Conservation (phyloP, 805 yeast genomes). For the Saccharomycopsis vini region DNA sequence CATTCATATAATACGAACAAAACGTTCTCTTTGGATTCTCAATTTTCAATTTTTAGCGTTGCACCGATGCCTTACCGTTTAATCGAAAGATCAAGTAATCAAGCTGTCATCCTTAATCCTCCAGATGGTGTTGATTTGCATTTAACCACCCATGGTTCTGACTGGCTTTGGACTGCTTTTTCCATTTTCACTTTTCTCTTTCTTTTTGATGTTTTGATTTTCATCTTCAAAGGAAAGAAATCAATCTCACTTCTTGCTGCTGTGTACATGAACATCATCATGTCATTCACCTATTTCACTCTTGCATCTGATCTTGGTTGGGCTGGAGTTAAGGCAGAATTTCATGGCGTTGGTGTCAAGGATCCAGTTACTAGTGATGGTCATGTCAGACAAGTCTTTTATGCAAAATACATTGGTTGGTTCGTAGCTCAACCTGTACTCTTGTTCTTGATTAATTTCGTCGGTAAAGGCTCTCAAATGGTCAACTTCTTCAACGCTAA, state of each 20-base stretch:
- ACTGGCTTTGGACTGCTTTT: slow-evolving; percentile 37
- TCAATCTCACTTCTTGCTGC: slow-evolving; percentile 25
- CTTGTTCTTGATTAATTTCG: slow-evolving; percentile 26
- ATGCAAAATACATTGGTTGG: slow-evolving; percentile 37
- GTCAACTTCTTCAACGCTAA: neutral
- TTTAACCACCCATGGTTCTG: slow-evolving; percentile 32
- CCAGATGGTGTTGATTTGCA: slow-evolving; percentile 24
- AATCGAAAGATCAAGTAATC: slow-evolving; percentile 21
- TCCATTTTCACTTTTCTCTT: slow-evolving; percentile 26
- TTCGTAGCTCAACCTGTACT: slow-evolving; percentile 38
- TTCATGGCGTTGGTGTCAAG: slow-evolving; percentile 29
- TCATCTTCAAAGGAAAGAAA: slow-evolving; percentile 21
- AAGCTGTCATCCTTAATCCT: slow-evolving; percentile 28
- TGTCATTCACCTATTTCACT: slow-evolving; percentile 34
- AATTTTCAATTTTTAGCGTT: no score
- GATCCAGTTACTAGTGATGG: slow-evolving; percentile 23
- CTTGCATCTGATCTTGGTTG: slow-evolving; percentile 41
- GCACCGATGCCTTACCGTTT: neutral
- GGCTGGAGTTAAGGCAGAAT: slow-evolving; percentile 32
- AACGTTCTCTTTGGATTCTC: no score
- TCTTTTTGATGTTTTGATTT: neutral
- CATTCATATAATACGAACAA: no score
- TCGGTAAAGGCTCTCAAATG: slow-evolving; percentile 9
- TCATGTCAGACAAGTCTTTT: slow-evolving; percentile 34
- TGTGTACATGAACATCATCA: slow-evolving; percentile 29